Percentiles rank a stretch among this genome's conserved stretches.
Conservation (phyloP, 495 filamentous ascomycete species). For the Xylaria scruposa region DNA sequence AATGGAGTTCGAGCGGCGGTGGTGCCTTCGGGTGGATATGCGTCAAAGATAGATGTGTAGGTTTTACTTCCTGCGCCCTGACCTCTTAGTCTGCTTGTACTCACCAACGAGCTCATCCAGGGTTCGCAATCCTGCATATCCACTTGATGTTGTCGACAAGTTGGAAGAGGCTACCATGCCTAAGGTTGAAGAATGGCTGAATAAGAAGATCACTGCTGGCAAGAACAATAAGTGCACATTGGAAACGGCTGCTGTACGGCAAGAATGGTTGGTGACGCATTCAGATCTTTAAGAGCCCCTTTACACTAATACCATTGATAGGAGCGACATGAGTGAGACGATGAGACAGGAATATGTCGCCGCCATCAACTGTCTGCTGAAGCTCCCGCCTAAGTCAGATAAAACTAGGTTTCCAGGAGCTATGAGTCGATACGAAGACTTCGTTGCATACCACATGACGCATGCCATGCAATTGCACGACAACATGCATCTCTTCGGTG, state of each 20-base stretch:
- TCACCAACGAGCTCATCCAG: conserved; percentile 25
- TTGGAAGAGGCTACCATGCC: conserved; percentile 45
- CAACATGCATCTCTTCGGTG: conserved; percentile 67
- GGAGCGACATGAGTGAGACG: conserved; percentile 47
- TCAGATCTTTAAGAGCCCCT: background rate
- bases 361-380: conserved; percentile 56
- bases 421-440: conserved; percentile 60
- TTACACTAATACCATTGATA: conserved; percentile 32
- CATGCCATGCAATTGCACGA: conserved; percentile 58
- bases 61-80: conserved; percentile 14
- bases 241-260: conserved; percentile 54
- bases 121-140: conserved; percentile 45
- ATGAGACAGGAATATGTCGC: conserved; percentile 53
- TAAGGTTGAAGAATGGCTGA: conserved; percentile 47
- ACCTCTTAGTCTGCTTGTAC: background rate
- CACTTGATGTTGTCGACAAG: conserved; percentile 49
- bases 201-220: conserved; percentile 40
- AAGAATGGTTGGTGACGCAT: conserved; percentile 53
- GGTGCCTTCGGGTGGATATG: conserved; percentile 34
- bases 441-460: conserved; percentile 57
- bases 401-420: conserved; percentile 56
- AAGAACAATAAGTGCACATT: conserved; percentile 56
- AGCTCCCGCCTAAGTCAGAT: conserved; percentile 49
- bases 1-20: conserved; percentile 36
- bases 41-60: conserved; percentile 44